Evolutionary conservation across 1,284 basidiomycete genomes (phyloP).

Genomic region (Papiliotrema flavescens): DNA sequence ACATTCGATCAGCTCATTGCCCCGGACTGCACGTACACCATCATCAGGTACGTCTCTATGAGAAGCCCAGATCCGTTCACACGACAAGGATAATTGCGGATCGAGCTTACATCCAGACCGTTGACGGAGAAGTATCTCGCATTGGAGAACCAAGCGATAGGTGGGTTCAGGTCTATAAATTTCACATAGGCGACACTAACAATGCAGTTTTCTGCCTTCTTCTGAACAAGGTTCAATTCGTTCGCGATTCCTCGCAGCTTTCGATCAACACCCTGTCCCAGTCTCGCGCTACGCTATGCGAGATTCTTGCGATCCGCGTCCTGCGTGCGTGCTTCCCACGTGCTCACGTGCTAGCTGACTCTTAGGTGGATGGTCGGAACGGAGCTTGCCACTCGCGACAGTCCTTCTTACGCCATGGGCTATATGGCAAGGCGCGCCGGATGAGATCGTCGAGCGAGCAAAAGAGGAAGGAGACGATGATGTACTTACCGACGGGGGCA

Average conservation of each 20-base stretch:
- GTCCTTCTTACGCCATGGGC: slow-evolving; percentile 83
- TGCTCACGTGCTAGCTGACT: background rate
- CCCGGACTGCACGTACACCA: slow-evolving; percentile 81
- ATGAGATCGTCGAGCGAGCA: slow-evolving; percentile 59
- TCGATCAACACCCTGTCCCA: slow-evolving; percentile 60
- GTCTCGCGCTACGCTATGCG: slow-evolving; percentile 76
- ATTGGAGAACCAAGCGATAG: slow-evolving; percentile 42
- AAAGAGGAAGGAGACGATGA: slow-evolving; percentile 63
- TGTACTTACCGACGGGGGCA: slow-evolving; percentile 73
- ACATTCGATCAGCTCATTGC: slow-evolving; percentile 70
- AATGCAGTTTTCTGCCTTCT: slow-evolving; percentile 83
- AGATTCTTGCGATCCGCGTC: slow-evolving; percentile 78
- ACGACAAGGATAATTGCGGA: too few species aligned
- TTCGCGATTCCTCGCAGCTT: slow-evolving; percentile 61
- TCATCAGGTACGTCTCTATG: slow-evolving; percentile 53
- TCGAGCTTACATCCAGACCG: slow-evolving; percentile 21
- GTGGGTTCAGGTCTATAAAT: slow-evolving; percentile 31
- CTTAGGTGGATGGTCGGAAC: slow-evolving; percentile 62
- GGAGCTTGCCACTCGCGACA: slow-evolving; percentile 70
- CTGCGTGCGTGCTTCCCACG: slow-evolving; percentile 54
- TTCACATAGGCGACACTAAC: too few species aligned
- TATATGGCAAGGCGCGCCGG: slow-evolving; percentile 76
- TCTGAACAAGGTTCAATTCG: slow-evolving; percentile 81
- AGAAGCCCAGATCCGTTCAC: background rate
- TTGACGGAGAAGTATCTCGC: slow-evolving; percentile 48